Percentiles rank a stretch among this genome's conserved stretches.
These are phyloP conservation scores for Stagonosporopsis cucurbitacearum DNA, from an alignment of 2,329 filamentous ascomycete species.

Conservation along the genomic window DNA sequence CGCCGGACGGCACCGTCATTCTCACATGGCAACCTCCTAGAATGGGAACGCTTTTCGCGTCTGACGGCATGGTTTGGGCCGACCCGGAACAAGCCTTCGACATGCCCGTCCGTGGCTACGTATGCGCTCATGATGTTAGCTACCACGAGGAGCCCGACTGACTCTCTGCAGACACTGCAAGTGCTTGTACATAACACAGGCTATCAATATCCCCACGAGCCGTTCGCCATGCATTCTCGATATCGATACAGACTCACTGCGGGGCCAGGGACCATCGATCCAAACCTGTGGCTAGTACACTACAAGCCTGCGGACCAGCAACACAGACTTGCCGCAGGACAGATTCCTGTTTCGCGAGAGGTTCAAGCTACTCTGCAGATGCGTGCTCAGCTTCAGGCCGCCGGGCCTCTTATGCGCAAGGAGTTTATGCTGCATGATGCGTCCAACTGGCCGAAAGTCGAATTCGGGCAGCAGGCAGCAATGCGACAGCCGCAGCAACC, in stretches of 20 bases:
- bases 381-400: conserved; percentile 67
- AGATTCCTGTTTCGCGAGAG: conserved; percentile 67
- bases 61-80: conserved; percentile 91
- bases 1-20: conserved; percentile 76
- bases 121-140: conserved; percentile 47
- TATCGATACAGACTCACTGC: conserved; percentile 85
- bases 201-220: conserved; percentile 75
- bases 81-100: conserved; percentile 79
- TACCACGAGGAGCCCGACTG: conserved; percentile 11
- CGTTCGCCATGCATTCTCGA: conserved; percentile 76
- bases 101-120: conserved; percentile 74
- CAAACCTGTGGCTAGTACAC: conserved; percentile 88
- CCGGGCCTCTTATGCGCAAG: conserved; percentile 81
- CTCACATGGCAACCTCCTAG: conserved; percentile 84
- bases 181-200: conserved; percentile 84
- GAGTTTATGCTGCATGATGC: conserved; percentile 95
- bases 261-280: conserved; percentile 74
- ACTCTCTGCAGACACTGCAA: conserved; percentile 76
- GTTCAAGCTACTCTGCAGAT: conserved; percentile 67
- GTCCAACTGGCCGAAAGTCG: conserved; percentile 86
- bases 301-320: conserved; percentile 79
- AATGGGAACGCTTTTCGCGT: conserved; percentile 77
- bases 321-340: conserved; percentile 72
- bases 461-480: conserved; percentile 61
- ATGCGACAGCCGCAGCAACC: conserved; percentile 35